These are phyloP conservation scores for Saccharomycopsis javanensis DNA, from an alignment of 805 yeast species.

Conservation along the genomic window DNA sequence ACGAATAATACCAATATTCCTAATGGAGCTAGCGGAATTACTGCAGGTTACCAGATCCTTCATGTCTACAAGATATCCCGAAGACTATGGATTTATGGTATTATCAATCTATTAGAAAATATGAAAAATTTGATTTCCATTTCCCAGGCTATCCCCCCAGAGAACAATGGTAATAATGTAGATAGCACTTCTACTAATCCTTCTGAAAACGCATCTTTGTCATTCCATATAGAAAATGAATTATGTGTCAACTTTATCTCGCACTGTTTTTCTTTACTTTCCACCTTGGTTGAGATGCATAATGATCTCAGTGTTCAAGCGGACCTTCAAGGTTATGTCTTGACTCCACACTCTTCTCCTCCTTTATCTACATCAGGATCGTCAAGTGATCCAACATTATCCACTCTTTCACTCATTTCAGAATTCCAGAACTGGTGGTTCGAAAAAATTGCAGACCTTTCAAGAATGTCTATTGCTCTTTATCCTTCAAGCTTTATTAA, in stretches of 20 bases:
- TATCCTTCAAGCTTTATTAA: conserved; percentile 73
- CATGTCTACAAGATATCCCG: conserved; percentile 70
- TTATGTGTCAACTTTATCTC: conserved; percentile 17
- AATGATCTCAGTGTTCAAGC: conserved; percentile 43
- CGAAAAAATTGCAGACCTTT: conserved; percentile 76
- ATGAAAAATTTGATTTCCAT: conserved; percentile 18
- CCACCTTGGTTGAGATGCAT: conserved; percentile 44
- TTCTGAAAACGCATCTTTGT: not conserved
- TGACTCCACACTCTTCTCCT: not conserved
- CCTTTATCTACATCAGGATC: conserved; percentile 25
- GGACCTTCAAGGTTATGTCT: conserved; percentile 28
- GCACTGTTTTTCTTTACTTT: conserved; percentile 16
- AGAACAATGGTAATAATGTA: conserved; percentile 17
- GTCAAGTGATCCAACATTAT: conserved; percentile 2
- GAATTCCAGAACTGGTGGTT: conserved; percentile 47
- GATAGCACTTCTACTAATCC: conserved; percentile 19
- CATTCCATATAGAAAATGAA: conserved; percentile 26
- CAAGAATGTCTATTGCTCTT: conserved; percentile 80
- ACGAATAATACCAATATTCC: conserved; percentile 20
- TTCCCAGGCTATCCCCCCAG: conserved; percentile 13
- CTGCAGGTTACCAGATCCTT: conserved; percentile 62
- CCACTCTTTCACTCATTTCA: conserved; percentile 45
- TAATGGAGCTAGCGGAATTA: conserved; percentile 21
- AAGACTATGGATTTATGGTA: conserved; percentile 79
- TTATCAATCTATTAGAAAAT: conserved; percentile 48